Conservation (phyloP, 2,329 filamentous ascomycete species). For the Sordariomycetes sp. region DNA sequence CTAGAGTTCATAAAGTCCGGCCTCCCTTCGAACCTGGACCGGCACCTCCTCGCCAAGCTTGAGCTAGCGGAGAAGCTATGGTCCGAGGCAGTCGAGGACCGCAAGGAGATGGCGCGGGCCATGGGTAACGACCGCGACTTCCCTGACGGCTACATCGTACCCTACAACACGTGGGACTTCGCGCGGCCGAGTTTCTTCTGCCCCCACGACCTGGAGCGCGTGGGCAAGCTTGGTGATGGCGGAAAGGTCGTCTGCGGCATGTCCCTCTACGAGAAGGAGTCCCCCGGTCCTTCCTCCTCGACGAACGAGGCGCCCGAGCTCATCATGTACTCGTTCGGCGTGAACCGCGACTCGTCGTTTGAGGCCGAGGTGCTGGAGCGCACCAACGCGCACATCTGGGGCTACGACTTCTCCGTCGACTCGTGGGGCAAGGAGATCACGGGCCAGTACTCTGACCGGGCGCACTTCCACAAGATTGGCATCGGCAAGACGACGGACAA, state of each 20-base stretch:
- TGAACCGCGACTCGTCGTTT: constrained; percentile 21
- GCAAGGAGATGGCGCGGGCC: background rate
- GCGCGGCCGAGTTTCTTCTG: constrained; percentile 23
- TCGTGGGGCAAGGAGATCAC: constrained; percentile 17
- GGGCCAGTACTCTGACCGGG: constrained; percentile 10
- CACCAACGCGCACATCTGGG: constrained; percentile 22
- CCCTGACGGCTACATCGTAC: constrained; percentile 7
- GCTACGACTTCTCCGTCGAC: constrained; percentile 22
- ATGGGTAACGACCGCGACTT: background rate
- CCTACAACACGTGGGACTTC: constrained; percentile 25
- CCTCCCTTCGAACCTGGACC: background rate
- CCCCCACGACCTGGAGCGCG: constrained; percentile 23
- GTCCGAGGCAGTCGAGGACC: background rate
- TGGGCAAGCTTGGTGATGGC: constrained; percentile 24
- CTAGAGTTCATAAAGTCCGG: background rate
- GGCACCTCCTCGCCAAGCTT: background rate
- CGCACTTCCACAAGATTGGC: constrained; percentile 19
- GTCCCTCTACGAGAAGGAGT: constrained; percentile 17
- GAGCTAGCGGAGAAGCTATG: background rate
- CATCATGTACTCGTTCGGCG: constrained; percentile 24
- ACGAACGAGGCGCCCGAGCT: constrained; percentile 10
- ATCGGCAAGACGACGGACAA: constrained; percentile 15
- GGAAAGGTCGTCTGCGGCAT: constrained; percentile 29
- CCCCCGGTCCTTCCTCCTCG: background rate
- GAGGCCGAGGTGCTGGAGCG: constrained; percentile 22